A percentile compares a stretch with the other conserved stretches of the same genome.
phyloP scores from a whole-genome alignment of 192 early-diverging fungal species.

The Pilaira anomala region DNA sequence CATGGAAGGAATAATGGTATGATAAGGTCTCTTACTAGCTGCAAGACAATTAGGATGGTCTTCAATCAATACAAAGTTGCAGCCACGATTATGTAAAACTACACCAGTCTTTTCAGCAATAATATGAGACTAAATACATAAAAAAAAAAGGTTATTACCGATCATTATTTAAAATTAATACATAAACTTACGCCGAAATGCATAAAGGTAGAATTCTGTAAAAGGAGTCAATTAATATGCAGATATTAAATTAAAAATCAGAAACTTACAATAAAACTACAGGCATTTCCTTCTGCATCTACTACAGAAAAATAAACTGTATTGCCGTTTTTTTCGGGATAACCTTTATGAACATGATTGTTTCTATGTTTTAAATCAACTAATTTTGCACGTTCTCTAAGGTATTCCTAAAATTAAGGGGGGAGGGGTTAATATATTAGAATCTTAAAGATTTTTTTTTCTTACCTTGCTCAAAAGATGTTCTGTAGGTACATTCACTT shows the following conservation, averaged over 20 bases:
- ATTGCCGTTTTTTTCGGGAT: constrained; percentile 60
- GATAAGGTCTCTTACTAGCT: constrained; percentile 70
- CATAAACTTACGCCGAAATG: constrained; percentile 50
- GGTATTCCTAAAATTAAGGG: constrained; percentile 42
- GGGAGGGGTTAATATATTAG: background rate
- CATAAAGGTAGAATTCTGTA: constrained; percentile 51
- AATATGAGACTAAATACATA: constrained; percentile 38
- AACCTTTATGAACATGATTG: constrained; percentile 49
- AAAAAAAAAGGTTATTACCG: background rate
- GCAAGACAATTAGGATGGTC: constrained; percentile 61
- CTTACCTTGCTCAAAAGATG: constrained; percentile 51
- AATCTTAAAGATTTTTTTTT: background rate
- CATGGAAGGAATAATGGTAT: constrained; percentile 78
- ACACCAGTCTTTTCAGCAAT: constrained; percentile 63
- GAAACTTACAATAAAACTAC: constrained; percentile 64
- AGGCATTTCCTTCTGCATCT: constrained; percentile 76
- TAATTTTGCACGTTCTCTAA: constrained; percentile 50
- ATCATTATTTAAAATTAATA: constrained; percentile 17
- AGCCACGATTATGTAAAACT: constrained; percentile 66
- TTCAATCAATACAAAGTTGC: constrained; percentile 60
- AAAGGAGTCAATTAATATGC: too few species aligned
- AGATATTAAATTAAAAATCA: constrained; percentile 1
- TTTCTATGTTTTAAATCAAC: constrained; percentile 52
- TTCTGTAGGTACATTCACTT: constrained; percentile 43
- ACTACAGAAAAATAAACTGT: constrained; percentile 77